These are phyloP conservation scores for Tillandsia leiboldiana DNA, from an alignment of 176 grass and related monocot species.

Conservation along the genomic window DNA sequence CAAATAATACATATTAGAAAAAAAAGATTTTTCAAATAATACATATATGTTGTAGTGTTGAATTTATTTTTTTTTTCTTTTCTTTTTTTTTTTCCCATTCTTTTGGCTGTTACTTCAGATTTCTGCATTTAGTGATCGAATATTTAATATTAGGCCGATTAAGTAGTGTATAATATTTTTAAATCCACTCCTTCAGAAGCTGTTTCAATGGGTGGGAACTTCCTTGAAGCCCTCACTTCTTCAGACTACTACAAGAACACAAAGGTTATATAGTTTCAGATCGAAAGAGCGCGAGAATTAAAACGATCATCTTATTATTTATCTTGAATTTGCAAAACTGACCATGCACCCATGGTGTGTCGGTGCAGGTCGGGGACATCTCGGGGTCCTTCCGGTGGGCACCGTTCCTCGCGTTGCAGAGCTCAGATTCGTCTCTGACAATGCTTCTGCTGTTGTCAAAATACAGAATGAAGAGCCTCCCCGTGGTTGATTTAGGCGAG, in stretches of 20 bases:
- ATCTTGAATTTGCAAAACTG: neutral
- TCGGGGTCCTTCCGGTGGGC: constrained; percentile 89
- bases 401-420: constrained; percentile 92
- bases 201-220: constrained; percentile 58
- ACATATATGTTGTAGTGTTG: too few species aligned
- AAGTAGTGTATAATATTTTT: neutral
- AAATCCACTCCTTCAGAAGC: constrained; percentile 5
- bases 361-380: constrained; percentile 66
- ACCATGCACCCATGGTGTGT: neutral
- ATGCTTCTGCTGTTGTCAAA: constrained; percentile 91
- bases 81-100: neutral
- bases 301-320: neutral
- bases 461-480: constrained; percentile 96
- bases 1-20: too few species aligned
- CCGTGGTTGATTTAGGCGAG: constrained; percentile 66
- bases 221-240: constrained; percentile 78
- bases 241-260: constrained; percentile 98
- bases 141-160: neutral
- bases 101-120: neutral
- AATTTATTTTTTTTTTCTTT: neutral
- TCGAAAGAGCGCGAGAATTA: neutral
- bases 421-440: constrained; percentile 83
- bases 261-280: constrained; percentile 36
- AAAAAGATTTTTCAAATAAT: too few species aligned
- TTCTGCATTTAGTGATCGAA: neutral